Base-by-base conservation (phyloP, 2,329 filamentous ascomycete species). In the Rhytidhysteron rufulum region DNA sequence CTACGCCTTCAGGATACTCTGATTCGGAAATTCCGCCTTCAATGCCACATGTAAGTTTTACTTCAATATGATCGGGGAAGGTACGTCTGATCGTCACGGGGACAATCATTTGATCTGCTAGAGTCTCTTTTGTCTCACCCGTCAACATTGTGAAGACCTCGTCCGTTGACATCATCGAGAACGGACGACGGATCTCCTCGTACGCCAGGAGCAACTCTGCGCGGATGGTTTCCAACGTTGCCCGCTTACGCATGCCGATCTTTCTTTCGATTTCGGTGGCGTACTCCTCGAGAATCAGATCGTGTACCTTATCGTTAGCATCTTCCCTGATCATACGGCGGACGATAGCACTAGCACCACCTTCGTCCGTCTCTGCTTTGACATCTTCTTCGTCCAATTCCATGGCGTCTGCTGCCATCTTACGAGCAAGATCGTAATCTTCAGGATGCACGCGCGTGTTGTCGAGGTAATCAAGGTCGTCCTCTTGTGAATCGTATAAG, bases 341-440 rank as follows among this genome's bases (percentile, higher is more conserved):
- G 40, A 98, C 88, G 51, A 97, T 90, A 6, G 91, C 93, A 13
- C 87, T 89, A 0, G 86, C 77, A 1, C 93, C 93, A 48, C 89
- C 88, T 58, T 96, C 88, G 50, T 95, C 88, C 4, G 85, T 86
- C 68, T 97, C 90, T 1, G 86, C 88, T 67, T 95, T 94, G 61
- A 98, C 88, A 57, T 98, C 93, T 70, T 98, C 93, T 68, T 98
- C 93, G 54, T 98, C 93, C 51, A 98, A 77, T 62, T 96, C 91
- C 34, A 98, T 74, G 13, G 93, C 93, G 72, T 98, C 93, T 3
- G 93, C 93, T 16, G 93, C 93, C 85, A 98, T 97, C 70, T 98
- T 98, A 53, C 91, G 87, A 35, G 89, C 93, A 46, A 98, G 83
- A 53, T 98, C 93, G 66, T 98, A 98, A 62, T 98, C 93, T 71